Evolutionary conservation across 208 protist genomes (phyloP), one percentile per base, ranked within the genome.

Genomic region (Tetramitus jugosus): DNA sequence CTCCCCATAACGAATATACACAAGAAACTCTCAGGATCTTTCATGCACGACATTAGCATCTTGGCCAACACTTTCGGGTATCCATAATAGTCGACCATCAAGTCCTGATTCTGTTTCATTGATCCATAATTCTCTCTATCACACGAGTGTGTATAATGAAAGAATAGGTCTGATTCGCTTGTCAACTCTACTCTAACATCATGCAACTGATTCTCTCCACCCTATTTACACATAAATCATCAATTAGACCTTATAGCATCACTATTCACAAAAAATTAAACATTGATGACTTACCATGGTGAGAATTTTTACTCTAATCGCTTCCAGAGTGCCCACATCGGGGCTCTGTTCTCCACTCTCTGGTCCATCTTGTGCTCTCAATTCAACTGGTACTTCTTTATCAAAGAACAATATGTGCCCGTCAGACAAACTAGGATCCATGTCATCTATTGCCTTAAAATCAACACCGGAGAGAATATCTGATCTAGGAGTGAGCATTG

Each of bases 41-140:
- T 86, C 69, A 97, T 94, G 82, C 90, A 93, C 26, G 88, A 84
- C 79, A 94, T 94, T 69, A 97, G 86, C 92, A 95, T 95, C 79
- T 92, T 92, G 68, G 94, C 72, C 35, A 97, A 81, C 75, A 92
- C 94, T 84, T 90, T 87, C 35, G 94, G 85, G 81, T 95, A 96
- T 68, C 95, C 91, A 7, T 86, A 81, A 53, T 95, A 95, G 71
- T 96, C 92, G 60, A 91, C 93, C 49, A 96, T 93, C 26, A 97
- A 85, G 76, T 94, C 94, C 72, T 97, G 92, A 62, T 92, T 87
- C 45, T 94, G 90, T 35, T 89, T 85, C 64, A 96, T 82, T 1
- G 83, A 81, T 43, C 87, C 60, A 77, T 92, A 96, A 2, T 89
- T 89, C 14, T 83, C 81, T 77, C 93, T 87, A 78, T 94, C 94